These are phyloP conservation scores for Zancudomyces culisetae DNA, from an alignment of 371 early-diverging fungal genomes.

Conservation along the genomic window DNA sequence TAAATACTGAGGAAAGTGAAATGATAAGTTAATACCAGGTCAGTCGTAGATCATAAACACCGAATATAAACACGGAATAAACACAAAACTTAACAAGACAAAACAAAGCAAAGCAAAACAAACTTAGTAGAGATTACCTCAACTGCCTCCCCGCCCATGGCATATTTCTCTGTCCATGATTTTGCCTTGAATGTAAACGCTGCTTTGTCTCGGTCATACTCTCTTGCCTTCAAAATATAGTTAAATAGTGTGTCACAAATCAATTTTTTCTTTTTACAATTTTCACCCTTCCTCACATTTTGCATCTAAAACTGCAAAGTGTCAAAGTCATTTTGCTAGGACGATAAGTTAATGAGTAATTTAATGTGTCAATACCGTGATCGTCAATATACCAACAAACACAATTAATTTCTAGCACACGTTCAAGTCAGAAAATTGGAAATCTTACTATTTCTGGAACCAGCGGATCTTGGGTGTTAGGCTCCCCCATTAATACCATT, in stretches of 20 bases:
- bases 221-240: not conserved
- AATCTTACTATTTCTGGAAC: slow-evolving; percentile 66
- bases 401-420: too few species aligned
- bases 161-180: not conserved
- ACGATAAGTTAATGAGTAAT: too few species aligned
- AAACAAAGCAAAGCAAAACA: not conserved
- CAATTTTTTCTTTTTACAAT: too few species aligned
- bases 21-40: not conserved
- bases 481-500: slow-evolving; percentile 43
- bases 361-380: too few species aligned
- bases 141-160: not conserved
- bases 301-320: too few species aligned
- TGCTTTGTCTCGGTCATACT: not conserved
- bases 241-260: too few species aligned
- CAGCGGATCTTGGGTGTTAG: slow-evolving; percentile 68
- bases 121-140: not conserved
- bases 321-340: too few species aligned
- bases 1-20: not conserved
- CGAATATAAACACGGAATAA: too few species aligned
- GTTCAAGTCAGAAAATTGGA: too few species aligned
- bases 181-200: not conserved
- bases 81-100: not conserved
- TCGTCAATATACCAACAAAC: too few species aligned
- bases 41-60: not conserved
- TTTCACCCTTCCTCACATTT: too few species aligned